A percentile compares a stretch with the other conserved stretches of the same genome.
These are phyloP conservation scores for Boechera divaricarpa DNA, from an alignment of 345 rosid genomes.

Conservation along the genomic window DNA sequence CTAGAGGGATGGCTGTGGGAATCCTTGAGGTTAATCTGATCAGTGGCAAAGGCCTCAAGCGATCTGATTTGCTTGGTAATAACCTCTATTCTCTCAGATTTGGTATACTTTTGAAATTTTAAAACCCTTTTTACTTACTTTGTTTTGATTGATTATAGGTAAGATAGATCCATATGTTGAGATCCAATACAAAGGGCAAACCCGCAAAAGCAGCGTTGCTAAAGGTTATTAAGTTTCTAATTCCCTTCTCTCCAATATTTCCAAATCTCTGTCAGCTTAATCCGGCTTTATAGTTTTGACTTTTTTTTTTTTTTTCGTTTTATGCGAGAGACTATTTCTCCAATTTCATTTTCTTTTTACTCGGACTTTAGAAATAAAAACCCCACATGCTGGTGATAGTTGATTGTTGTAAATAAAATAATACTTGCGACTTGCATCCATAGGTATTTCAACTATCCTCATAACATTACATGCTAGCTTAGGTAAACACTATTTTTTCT, in stretches of 20 bases:
- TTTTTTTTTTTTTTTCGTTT: background rate
- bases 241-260: constrained; percentile 10
- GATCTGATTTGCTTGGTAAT: constrained; percentile 68
- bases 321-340: constrained; percentile 22
- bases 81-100: constrained; percentile 7
- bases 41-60: constrained; percentile 69
- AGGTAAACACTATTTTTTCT: background rate
- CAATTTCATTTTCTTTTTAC: background rate
- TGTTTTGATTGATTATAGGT: constrained; percentile 46
- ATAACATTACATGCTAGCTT: constrained; percentile 4
- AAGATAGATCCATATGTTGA: constrained; percentile 76
- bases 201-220: constrained; percentile 69
- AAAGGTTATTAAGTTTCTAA: constrained; percentile 51
- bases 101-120: background rate
- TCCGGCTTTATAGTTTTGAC: constrained; percentile 12
- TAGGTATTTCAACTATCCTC: background rate
- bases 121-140: background rate
- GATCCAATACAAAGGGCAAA: constrained; percentile 73
- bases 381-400: background rate
- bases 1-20: constrained; percentile 68
- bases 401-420: constrained; percentile 1
- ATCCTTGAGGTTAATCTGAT: constrained; percentile 68
- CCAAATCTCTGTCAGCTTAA: constrained; percentile 2
- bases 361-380: background rate
- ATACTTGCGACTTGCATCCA: background rate